Evolutionary conservation across 108 stramenopile genomes (phyloP).

Genomic region (Bacterosira constricta): DNA sequence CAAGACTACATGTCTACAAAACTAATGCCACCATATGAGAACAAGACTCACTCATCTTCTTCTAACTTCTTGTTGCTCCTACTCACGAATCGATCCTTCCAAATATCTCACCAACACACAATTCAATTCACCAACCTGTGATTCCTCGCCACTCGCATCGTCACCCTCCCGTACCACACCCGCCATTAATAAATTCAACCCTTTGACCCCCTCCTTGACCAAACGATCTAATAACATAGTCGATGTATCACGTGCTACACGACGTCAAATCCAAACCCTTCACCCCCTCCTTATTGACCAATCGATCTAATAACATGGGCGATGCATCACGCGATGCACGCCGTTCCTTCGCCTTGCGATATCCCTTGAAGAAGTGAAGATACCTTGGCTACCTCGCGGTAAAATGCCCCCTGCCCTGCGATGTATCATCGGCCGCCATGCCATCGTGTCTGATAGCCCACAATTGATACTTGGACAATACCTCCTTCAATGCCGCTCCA

Average conservation of each 20-base stretch:
- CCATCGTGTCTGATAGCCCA: conserved; percentile 88
- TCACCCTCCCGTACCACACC: conserved; percentile 69
- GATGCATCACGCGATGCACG: too few species aligned
- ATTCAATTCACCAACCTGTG: conserved; percentile 83
- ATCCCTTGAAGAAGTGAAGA: conserved; percentile 83
- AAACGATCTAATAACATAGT: conserved; percentile 80
- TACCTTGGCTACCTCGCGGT: conserved; percentile 77
- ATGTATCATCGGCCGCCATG: conserved; percentile 67
- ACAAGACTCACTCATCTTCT: too few species aligned
- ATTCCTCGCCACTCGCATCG: conserved; percentile 3
- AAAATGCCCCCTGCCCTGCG: conserved; percentile 86
- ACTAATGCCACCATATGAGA: too few species aligned
- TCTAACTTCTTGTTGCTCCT: too few species aligned
- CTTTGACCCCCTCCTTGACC: conserved; percentile 76
- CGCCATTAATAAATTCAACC: conserved; percentile 72
- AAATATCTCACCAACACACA: conserved; percentile 78
- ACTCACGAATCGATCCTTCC: conserved; percentile 79
- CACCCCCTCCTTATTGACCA: too few species aligned
- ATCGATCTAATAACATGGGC: too few species aligned
- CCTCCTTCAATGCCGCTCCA: conserved; percentile 70
- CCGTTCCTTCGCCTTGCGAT: conserved; percentile 77
- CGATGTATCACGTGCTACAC: conserved; percentile 74
- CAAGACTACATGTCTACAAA: too few species aligned
- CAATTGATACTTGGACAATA: conserved; percentile 73
- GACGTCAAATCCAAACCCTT: too few species aligned